Evolutionary conservation across 2,329 filamentous ascomycete genomes (phyloP), one percentile per base, ranked within the genome.

Genomic region (Microthyrium microscopicum): DNA sequence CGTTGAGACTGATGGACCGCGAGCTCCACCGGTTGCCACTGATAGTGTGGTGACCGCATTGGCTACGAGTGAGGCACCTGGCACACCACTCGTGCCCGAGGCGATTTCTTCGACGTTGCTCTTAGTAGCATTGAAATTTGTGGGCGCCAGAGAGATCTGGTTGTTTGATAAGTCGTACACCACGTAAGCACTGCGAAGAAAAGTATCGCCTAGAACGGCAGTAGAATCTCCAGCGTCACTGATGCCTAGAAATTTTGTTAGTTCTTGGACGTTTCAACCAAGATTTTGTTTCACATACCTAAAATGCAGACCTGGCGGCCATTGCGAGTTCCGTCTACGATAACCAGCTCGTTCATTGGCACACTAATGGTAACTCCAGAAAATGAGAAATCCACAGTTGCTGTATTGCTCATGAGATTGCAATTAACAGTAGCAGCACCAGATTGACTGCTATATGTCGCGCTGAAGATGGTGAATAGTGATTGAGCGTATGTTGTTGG

Each of bases 131-230:
- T 73, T 70, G 57, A 73, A 73, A 39, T 64, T 64, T 3, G 70
- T 73, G 43, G 69, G 67, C 3, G 70, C 70, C 15, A 75, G 51
- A 3, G 64, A 68, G 42, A 74, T 71, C 45, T 71, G 57, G 47
- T 74, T 72, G 48, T 66, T 68, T 15, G 49, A 50, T 11, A 75
- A 54, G 39, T 74, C 69, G 49, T 73, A 74, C 2, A 74, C 70
- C 28, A 73, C 67, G 45, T 74, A 75, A 3, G 70, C 70, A 35
- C 61, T 68, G 35, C 70, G 65, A 12, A 75, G 52, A 53, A 74
- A 75, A 1, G 70, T 74, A 47, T 74, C 70, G 20, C 70, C 70
- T 2, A 75, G 57, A 5, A 73, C 62, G 5, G 60, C 49, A 3
- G 57, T 51, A 16, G 57, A 60, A 40, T 53, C 51, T 21, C 57